Evolutionary conservation across 345 rosid species (phyloP).

Genomic region (Draba incana): DNA sequence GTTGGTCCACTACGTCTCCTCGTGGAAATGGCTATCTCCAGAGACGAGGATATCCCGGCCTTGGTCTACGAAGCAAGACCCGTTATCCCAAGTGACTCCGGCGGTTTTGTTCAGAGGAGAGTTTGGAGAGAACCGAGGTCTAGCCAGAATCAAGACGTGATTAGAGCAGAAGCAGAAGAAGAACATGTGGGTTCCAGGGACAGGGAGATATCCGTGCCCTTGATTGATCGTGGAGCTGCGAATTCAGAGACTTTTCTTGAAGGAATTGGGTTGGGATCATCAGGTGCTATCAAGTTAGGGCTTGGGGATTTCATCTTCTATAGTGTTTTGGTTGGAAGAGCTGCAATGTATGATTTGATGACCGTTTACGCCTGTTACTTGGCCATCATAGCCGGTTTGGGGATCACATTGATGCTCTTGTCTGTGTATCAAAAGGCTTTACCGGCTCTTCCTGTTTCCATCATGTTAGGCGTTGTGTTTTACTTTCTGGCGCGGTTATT

Average conservation of each 20-base stretch:
- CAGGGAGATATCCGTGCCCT: slow-evolving; percentile 56
- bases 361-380: slow-evolving; percentile 92
- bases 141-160: slow-evolving; percentile 31
- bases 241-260: slow-evolving; percentile 64
- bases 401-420: slow-evolving; percentile 79
- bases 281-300: slow-evolving; percentile 91
- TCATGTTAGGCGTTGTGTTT: slow-evolving; percentile 78
- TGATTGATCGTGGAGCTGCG: slow-evolving; percentile 54
- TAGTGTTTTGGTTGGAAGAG: slow-evolving; percentile 92
- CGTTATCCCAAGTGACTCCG: slow-evolving; percentile 50
- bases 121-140: slow-evolving; percentile 73
- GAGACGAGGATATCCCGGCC: slow-evolving; percentile 98
- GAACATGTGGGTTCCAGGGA: slow-evolving; percentile 32
- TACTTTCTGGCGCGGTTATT: slow-evolving; percentile 70
- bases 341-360: slow-evolving; percentile 95
- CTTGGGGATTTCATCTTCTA: slow-evolving; percentile 95
- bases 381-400: slow-evolving; percentile 90
- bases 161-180: slow-evolving; percentile 47
- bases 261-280: slow-evolving; percentile 86
- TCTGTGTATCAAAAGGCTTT: slow-evolving; percentile 88
- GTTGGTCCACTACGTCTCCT: slow-evolving; percentile 86
- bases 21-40: slow-evolving; percentile 92
- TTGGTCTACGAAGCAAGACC: slow-evolving; percentile 93
- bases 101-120: slow-evolving; percentile 52
- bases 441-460: slow-evolving; percentile 91